Conservation (phyloP, 2,329 filamentous ascomycete genomes). For the Colletotrichum higginsianum region DNA sequence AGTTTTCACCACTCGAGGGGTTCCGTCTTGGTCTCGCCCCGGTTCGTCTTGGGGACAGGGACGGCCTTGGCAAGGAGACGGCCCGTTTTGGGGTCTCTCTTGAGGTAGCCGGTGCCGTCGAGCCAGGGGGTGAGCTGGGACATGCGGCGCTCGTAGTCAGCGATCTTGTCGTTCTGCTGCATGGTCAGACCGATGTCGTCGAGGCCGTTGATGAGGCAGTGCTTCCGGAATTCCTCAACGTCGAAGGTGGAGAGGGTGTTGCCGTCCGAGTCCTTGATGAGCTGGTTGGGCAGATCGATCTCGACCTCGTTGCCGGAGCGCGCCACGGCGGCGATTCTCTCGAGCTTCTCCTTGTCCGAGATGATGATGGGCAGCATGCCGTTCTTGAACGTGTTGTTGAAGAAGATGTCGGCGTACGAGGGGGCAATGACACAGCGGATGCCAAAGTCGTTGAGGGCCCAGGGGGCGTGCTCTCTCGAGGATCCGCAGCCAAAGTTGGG, state of each 20-base stretch:
- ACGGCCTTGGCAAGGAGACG: conserved; percentile 71
- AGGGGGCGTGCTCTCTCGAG: conserved; percentile 95
- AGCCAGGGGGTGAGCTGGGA: conserved; percentile 89
- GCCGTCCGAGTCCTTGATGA: conserved; percentile 83
- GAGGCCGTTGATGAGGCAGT: conserved; percentile 92
- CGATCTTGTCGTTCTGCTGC: conserved; percentile 91
- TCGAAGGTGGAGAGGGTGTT: conserved; percentile 84
- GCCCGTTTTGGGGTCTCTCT: conserved; percentile 68
- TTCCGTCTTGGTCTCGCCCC: conserved; percentile 86
- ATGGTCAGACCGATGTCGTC: conserved; percentile 97
- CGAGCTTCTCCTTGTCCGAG: conserved; percentile 74
- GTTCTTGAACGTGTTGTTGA: conserved; percentile 99
- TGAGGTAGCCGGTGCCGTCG: conserved; percentile 87
- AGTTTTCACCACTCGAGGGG: conserved; percentile 85
- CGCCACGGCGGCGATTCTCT: conserved; percentile 83
- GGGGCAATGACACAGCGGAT: conserved; percentile 95
- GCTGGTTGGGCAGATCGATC: conserved; percentile 88
- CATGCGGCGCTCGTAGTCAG: conserved; percentile 83
- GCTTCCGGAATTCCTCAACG: conserved; percentile 93
- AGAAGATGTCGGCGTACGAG: conserved; percentile 92
- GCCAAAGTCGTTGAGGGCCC: conserved; percentile 96
- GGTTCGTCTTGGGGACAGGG: conserved; percentile 89
- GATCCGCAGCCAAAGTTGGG: conserved; percentile 96
- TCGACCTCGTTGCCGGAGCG: conserved; percentile 86
- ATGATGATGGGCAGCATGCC: conserved; percentile 94